These are phyloP conservation scores for Aspergillus novoparasiticus DNA, from an alignment of 2,329 filamentous ascomycete genomes.

Conservation along the genomic window DNA sequence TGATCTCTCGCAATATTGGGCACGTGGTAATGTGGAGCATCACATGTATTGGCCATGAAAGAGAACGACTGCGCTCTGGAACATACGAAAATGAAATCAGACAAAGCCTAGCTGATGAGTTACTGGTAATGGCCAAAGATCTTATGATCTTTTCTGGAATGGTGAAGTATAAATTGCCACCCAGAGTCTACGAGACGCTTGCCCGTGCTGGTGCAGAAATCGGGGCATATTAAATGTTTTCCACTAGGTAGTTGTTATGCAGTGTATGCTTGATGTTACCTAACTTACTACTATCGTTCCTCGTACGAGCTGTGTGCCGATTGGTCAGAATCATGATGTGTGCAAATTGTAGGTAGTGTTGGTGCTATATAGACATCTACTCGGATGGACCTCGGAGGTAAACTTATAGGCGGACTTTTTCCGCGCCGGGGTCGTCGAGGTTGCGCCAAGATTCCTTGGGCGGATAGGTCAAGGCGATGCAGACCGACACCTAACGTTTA, in stretches of 20 bases:
- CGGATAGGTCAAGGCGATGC: background rate
- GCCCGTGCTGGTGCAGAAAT: slow-evolving; percentile 76
- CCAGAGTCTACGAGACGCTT: slow-evolving; percentile 83
- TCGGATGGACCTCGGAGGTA: too few species aligned
- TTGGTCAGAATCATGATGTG: background rate
- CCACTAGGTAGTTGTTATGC: background rate
- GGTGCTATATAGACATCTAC: background rate
- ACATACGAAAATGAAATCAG: slow-evolving; percentile 65
- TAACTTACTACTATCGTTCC: background rate
- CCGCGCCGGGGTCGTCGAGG: background rate
- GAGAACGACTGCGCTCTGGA: slow-evolving; percentile 68
- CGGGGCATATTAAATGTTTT: slow-evolving; percentile 39
- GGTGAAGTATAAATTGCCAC: slow-evolving; percentile 86
- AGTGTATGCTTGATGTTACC: background rate
- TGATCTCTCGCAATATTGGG: slow-evolving; percentile 85
- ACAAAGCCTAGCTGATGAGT: slow-evolving; percentile 62
- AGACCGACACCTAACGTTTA: background rate
- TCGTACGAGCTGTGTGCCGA: background rate
- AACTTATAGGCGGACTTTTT: background rate
- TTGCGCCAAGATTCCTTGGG: background rate
- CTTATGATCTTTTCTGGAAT: slow-evolving; percentile 92
- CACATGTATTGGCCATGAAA: slow-evolving; percentile 77
- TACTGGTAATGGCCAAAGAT: slow-evolving; percentile 82
- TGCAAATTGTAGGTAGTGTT: background rate
- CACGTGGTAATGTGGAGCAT: slow-evolving; percentile 94